phyloP scores from a whole-genome alignment of 2,329 filamentous ascomycete species.

The Akanthomyces lecanii region DNA sequence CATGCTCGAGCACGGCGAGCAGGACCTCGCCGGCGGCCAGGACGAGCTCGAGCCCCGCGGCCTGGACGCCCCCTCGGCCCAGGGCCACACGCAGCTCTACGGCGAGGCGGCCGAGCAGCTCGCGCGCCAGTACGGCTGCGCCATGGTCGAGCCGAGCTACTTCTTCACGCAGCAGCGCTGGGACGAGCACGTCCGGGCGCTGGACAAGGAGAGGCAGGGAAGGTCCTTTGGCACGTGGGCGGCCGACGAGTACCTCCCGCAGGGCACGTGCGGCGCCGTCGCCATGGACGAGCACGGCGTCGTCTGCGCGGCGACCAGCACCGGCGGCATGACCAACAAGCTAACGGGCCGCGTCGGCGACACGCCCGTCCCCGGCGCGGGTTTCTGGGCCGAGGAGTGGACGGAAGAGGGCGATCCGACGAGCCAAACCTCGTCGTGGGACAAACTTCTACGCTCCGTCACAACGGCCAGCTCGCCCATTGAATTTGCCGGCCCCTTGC shows the following conservation, averaged over 20 bases:
- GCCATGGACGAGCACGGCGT: slow-evolving; percentile 73
- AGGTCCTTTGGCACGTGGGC: slow-evolving; percentile 46
- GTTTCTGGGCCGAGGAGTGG: slow-evolving; percentile 91
- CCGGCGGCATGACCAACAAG: slow-evolving; percentile 85
- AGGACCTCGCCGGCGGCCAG: slow-evolving; percentile 46
- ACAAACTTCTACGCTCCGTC: slow-evolving; percentile 16
- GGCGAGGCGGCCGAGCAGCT: slow-evolving; percentile 66
- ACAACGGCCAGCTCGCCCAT: slow-evolving; percentile 25
- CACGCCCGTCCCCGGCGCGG: slow-evolving; percentile 77
- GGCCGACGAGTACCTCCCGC: slow-evolving; percentile 63
- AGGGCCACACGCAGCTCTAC: slow-evolving; percentile 66
- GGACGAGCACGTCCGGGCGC: slow-evolving; percentile 68
- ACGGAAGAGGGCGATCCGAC: slow-evolving; percentile 41
- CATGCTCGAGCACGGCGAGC: slow-evolving; percentile 64
- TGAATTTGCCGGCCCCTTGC: slow-evolving; percentile 35
- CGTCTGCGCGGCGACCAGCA: slow-evolving; percentile 63
- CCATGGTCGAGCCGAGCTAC: slow-evolving; percentile 65
- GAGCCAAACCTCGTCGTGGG: slow-evolving; percentile 17
- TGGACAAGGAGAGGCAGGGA: slow-evolving; percentile 31
- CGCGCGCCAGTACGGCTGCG: slow-evolving; percentile 63
- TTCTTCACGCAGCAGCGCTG: slow-evolving; percentile 76
- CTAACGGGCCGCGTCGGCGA: slow-evolving; percentile 80
- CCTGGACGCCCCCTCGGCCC: slow-evolving; percentile 51
- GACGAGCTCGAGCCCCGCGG: slow-evolving; percentile 24
- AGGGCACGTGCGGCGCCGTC: slow-evolving; percentile 81